Base-by-base conservation (phyloP, 2,329 filamentous ascomycete species). In the Penicillium polonicum region DNA sequence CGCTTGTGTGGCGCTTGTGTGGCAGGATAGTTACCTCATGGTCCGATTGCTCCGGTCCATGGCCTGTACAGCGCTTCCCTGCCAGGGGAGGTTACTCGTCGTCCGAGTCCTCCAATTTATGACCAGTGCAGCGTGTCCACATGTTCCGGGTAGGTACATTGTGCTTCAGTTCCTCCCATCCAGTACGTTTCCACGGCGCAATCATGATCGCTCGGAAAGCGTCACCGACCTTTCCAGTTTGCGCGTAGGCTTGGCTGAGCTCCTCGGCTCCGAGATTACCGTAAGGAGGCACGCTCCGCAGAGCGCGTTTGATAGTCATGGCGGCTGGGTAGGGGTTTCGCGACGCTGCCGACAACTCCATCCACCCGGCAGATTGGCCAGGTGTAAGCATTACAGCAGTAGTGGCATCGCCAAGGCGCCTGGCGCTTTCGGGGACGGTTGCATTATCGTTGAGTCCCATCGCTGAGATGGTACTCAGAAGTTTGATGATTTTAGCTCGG, bases 321-420 rank as follows among this genome's bases (percentile, higher is more conserved):
- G 90, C 85, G 3, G 90, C 88, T 8, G 83, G 79, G 64, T 82
- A 82, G 5, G 72, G 66, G 42, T 80, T 76, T 2, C 82, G 83
- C 0, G 82, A 83, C 0, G 83, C 73, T 38, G 85, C 81, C 0
- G 89, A 86, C 25, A 97, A 79, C 50, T 88, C 82, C 42, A 85
- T 83, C 94, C 94, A 99, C 0, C 91, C 90, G 52, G 89, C 85
- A 0, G 92, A 86, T 57, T 92, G 83, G 57, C 88, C 82, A 0
- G 94, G 94, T 48, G 89, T 84, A 23, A 97, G 82, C 84, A 97
- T 88, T 19, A 96, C 84, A 54, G 91, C 88, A 17, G 82, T 85
- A 68, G 91, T 87, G 0, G 90, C 84, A 75, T 94, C 88, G 1
- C 82, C 79, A 36, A 86, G 70, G 43, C 83, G 77, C 52, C 83